Evolutionary conservation across 2,329 filamentous ascomycete species (phyloP).

Genomic region (Cladobotryum protrusum): DNA sequence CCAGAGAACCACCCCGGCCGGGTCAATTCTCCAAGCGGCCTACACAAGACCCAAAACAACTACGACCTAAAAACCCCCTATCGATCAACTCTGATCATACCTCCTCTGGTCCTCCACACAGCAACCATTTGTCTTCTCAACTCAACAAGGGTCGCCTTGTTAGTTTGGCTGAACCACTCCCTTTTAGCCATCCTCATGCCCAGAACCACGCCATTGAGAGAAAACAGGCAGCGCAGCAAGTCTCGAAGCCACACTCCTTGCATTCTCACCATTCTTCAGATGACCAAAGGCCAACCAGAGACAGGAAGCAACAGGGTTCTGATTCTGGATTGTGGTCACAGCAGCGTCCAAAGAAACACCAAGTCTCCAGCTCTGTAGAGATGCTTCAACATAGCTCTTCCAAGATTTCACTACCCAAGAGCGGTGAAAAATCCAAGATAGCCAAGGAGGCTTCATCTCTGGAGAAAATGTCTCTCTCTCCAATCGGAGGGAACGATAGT

Average conservation of each 20-base stretch:
- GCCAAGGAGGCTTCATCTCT: not conserved
- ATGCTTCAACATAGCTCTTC: not conserved
- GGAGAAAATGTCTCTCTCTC: not conserved
- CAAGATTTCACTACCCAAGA: not conserved
- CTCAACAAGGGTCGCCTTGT: not conserved
- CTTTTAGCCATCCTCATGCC: not conserved
- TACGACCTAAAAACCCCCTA: not conserved
- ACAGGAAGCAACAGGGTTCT: not conserved
- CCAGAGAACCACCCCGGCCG: slow-evolving; percentile 12
- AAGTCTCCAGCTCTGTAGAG: not conserved
- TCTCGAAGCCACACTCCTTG: not conserved
- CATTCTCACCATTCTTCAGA: not conserved
- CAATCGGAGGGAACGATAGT: not conserved
- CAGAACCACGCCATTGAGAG: not conserved
- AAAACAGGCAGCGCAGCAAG: not conserved
- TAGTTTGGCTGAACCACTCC: slow-evolving; percentile 1
- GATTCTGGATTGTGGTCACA: not conserved
- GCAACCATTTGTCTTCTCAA: not conserved
- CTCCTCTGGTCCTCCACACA: not conserved
- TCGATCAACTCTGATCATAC: not conserved
- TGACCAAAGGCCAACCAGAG: not conserved
- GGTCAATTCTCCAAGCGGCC: slow-evolving; percentile 14
- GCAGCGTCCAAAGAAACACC: not conserved
- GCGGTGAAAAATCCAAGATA: not conserved
- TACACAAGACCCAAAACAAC: not conserved